phyloP scores from a whole-genome alignment of 208 protist genomes.

The Acanthamoeba sp. region DNA sequence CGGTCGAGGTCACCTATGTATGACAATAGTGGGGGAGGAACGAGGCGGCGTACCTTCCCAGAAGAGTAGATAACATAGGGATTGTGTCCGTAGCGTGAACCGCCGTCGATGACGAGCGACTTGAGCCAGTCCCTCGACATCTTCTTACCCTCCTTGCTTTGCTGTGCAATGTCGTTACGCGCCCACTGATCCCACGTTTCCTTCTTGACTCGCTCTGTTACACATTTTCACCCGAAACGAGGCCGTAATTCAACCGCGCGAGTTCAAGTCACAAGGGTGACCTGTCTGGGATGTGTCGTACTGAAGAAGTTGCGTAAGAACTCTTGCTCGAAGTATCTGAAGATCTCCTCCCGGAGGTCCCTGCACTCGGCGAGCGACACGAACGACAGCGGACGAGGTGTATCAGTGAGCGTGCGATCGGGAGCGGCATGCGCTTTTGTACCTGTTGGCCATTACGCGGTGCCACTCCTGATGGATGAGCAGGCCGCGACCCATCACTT shows the following conservation, averaged over 20 bases:
- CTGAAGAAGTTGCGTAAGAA: conserved; percentile 65
- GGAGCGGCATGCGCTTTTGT: neutral
- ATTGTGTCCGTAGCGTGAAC: neutral
- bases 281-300: no score
- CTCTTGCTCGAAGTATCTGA: conserved; percentile 61
- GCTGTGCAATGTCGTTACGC: neutral
- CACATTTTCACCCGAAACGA: no score
- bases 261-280: no score
- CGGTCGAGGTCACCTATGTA: no score
- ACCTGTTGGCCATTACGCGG: conserved; percentile 67
- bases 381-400: neutral
- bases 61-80: conserved; percentile 40
- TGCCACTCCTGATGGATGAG: conserved; percentile 67
- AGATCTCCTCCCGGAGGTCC: conserved; percentile 55
- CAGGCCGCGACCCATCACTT: conserved; percentile 24
- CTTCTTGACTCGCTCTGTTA: conserved; percentile 38
- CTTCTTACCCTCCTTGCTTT: neutral
- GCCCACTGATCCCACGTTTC: conserved; percentile 51
- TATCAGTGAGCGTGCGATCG: no score
- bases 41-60: conserved; percentile 10
- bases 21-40: no score
- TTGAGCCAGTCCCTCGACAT: conserved; percentile 57
- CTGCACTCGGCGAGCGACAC: neutral
- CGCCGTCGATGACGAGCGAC: conserved; percentile 32
- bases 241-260: no score